Evolutionary conservation across 768 basidiomycete genomes (phyloP), one percentile per base, ranked within the genome.

Genomic region (Porpolomopsis calyptriformis): DNA sequence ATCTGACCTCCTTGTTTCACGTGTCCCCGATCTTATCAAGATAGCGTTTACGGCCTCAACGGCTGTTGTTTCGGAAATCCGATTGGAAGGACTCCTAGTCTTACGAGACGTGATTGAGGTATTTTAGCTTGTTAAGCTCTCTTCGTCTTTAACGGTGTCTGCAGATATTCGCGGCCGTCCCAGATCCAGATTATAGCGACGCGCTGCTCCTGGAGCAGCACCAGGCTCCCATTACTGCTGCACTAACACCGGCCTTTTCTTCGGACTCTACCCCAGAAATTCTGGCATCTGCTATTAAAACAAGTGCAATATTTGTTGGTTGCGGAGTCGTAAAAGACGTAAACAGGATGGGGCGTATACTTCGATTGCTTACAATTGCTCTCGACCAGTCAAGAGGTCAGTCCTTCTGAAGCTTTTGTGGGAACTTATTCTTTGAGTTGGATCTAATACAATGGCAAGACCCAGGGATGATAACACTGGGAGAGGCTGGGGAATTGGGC

Each of bases 1-100:
- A 3, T 68, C 74, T 5, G 76, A 78, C 1, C 69, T 97, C 38
- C 70, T 99, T 14, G 83, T 87, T 31, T 82, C 85, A 14, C 78
- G 92, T 16, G 80, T 98, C 6, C 80, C 85, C 4, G 96, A 99
- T 63, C 69, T 99, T 47, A 94, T 99, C 64, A 88, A 77, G 65
- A 96, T 98, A 84, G 94, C 96, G 0, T 98, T 99, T 60, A 94
- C 90, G 10, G 93, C 96, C 0, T 92, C 91, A 12, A 89, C 94
- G 0, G 92, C 96, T 3, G 88, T 96, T 59, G 92, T 97, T 25
- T 92, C 88, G 7, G 91, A 97, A 60, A 97, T 98, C 51, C 76
- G 94, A 26, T 65, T 97, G 22, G 87, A 91, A 59, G 96, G 96
- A 1, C 64, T 98, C 22, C 72, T 88, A 6, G 88, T 99, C 4